A percentile compares a stretch with the other conserved stretches of the same genome.
Conservation (phyloP, 129 eudicot genomes). For the Heracleum sosnowskyi region DNA sequence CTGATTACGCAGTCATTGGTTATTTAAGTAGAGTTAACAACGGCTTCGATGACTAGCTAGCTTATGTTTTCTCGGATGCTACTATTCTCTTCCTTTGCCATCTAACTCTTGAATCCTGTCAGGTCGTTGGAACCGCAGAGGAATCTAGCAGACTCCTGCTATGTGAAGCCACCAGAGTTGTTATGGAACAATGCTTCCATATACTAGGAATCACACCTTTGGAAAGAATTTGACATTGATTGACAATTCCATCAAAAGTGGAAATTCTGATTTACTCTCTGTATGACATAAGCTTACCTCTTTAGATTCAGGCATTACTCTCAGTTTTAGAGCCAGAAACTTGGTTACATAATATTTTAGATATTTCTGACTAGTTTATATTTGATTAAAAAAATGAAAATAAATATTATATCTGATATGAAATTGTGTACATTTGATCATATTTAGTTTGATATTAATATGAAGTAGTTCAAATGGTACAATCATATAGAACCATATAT, state of each 20-base stretch:
- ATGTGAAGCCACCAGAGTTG: slow-evolving; percentile 91
- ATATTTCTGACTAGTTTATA: too few species aligned
- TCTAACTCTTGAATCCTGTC: slow-evolving; percentile 6
- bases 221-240: slow-evolving; percentile 44
- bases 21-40: neutral
- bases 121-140: slow-evolving; percentile 87
- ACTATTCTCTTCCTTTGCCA: neutral
- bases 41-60: neutral
- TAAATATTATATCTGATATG: too few species aligned
- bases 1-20: too few species aligned
- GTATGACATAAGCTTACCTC: neutral
- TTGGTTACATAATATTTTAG: too few species aligned
- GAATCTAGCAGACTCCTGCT: slow-evolving; percentile 73
- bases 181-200: slow-evolving; percentile 81
- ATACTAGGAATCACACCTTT: slow-evolving; percentile 81
- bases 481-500: too few species aligned
- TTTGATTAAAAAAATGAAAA: too few species aligned
- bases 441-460: too few species aligned
- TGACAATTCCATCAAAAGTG: neutral
- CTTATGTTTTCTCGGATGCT: neutral
- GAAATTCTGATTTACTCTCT: neutral
- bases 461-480: too few species aligned
- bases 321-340: too few species aligned
- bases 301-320: neutral
- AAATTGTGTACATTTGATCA: too few species aligned